Evolutionary conservation across 208 protist species (phyloP).

Genomic region (Leishmania lainsoni): DNA sequence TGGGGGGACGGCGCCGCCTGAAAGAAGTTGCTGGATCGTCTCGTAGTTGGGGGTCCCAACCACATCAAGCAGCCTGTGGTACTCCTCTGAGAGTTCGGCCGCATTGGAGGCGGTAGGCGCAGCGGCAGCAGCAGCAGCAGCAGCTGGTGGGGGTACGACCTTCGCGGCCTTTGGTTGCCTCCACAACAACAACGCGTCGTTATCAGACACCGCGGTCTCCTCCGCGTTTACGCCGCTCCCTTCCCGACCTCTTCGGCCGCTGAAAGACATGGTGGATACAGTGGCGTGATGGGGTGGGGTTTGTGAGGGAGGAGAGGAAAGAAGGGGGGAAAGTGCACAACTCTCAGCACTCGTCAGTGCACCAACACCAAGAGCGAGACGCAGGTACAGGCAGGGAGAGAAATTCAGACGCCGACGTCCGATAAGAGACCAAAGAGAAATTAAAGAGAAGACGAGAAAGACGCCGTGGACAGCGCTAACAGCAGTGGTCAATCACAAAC

Average conservation of each 20-base stretch:
- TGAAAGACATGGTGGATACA: not conserved
- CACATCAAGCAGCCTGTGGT: constrained; percentile 66
- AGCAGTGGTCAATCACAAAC: not conserved
- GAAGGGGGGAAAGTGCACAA: too few species aligned
- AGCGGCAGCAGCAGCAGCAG: constrained; percentile 2
- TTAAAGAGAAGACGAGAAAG: not conserved
- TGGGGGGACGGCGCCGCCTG: constrained; percentile 44
- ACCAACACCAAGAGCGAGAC: not conserved
- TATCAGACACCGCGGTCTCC: not conserved
- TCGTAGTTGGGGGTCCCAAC: constrained; percentile 70
- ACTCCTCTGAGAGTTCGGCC: constrained; percentile 42
- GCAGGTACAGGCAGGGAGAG: not conserved
- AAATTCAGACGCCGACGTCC: not conserved
- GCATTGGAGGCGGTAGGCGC: not conserved
- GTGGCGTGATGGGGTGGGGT: not conserved
- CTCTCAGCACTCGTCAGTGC: too few species aligned
- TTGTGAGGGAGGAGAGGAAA: too few species aligned
- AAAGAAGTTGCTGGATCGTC: constrained; percentile 63
- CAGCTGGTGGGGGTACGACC: not conserved
- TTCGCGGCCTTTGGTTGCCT: not conserved
- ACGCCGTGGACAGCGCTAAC: not conserved
- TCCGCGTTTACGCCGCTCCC: not conserved
- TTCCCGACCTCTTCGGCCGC: not conserved
- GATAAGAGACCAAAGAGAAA: not conserved
- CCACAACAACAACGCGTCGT: not conserved